phyloP scores from a whole-genome alignment of 805 yeast species.

The Lipomyces spencermartinsiae region DNA sequence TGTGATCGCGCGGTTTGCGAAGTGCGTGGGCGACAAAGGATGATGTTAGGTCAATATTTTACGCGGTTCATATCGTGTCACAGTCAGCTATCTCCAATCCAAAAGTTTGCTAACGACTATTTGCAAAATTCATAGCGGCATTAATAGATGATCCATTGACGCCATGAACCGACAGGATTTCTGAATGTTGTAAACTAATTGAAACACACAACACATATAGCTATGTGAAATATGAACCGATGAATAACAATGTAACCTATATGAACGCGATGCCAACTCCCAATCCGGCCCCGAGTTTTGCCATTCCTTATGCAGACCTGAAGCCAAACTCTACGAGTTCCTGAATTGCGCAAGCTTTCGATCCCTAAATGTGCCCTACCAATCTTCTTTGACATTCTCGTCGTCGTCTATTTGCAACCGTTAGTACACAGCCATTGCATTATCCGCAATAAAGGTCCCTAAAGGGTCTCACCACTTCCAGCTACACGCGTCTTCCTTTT shows the following conservation, averaged over 20 bases:
- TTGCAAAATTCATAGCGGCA: not conserved
- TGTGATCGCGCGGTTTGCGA: no score
- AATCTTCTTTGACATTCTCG: constrained; percentile 24
- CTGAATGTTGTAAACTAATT: not conserved
- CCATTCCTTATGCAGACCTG: not conserved
- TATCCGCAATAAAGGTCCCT: not conserved
- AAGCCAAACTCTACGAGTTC: not conserved
- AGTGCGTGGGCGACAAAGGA: no score
- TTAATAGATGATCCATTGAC: not conserved
- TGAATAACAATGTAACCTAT: not conserved
- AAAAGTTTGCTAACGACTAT: not conserved
- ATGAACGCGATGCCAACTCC: not conserved
- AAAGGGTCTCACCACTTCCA: constrained; percentile 51
- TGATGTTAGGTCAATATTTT: no score
- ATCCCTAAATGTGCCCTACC: constrained; percentile 11
- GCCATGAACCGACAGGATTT: not conserved
- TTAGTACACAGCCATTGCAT: not conserved
- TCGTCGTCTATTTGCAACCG: constrained; percentile 17
- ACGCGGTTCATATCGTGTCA: not conserved
- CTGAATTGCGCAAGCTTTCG: not conserved
- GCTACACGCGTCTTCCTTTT: constrained; percentile 83
- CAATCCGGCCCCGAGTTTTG: not conserved
- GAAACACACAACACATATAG: no score
- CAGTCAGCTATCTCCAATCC: not conserved
- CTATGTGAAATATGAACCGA: not conserved